A percentile compares a stretch with the other conserved stretches of the same genome.
These are phyloP conservation scores for Leccinellum rugosiceps DNA, from an alignment of 768 basidiomycete species.

Conservation along the genomic window DNA sequence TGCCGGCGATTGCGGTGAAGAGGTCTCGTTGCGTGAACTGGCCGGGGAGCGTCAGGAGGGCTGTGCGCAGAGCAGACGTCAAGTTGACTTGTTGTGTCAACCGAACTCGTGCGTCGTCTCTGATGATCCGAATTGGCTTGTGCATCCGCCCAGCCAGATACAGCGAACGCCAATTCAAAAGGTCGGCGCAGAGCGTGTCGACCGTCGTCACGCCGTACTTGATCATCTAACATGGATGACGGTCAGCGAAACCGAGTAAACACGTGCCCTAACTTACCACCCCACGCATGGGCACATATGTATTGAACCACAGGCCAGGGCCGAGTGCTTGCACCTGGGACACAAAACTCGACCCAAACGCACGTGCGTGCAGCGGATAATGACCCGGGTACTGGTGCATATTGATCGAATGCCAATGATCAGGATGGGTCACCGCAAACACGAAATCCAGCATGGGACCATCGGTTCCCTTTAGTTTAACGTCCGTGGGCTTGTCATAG, in stretches of 20 bases:
- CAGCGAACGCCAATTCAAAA: conserved; percentile 89
- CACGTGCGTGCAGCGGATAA: conserved; percentile 86
- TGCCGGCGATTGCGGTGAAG: conserved; percentile 80
- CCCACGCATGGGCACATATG: conserved; percentile 79
- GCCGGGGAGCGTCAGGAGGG: conserved; percentile 82
- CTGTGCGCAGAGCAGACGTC: conserved; percentile 84
- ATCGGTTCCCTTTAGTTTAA: conserved; percentile 30
- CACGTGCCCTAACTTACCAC: conserved; percentile 55
- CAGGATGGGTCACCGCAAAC: conserved; percentile 91
- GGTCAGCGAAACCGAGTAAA: background rate
- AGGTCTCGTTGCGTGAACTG: conserved; percentile 78
- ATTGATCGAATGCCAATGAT: conserved; percentile 94
- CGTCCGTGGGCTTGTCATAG: conserved; percentile 40
- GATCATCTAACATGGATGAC: conserved; percentile 55
- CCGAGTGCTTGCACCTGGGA: conserved; percentile 66
- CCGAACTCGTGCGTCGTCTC: conserved; percentile 88
- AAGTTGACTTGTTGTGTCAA: conserved; percentile 94
- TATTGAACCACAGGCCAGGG: conserved; percentile 96
- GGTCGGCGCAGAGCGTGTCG: conserved; percentile 83
- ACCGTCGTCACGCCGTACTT: conserved; percentile 97
- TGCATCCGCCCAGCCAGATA: conserved; percentile 97
- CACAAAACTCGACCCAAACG: conserved; percentile 81
- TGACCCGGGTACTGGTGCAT: conserved; percentile 89
- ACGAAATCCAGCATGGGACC: conserved; percentile 93
- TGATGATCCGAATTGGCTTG: conserved; percentile 92